Evolutionary conservation across 306 rosid species (phyloP).

Genomic region (Myrica gale): DNA sequence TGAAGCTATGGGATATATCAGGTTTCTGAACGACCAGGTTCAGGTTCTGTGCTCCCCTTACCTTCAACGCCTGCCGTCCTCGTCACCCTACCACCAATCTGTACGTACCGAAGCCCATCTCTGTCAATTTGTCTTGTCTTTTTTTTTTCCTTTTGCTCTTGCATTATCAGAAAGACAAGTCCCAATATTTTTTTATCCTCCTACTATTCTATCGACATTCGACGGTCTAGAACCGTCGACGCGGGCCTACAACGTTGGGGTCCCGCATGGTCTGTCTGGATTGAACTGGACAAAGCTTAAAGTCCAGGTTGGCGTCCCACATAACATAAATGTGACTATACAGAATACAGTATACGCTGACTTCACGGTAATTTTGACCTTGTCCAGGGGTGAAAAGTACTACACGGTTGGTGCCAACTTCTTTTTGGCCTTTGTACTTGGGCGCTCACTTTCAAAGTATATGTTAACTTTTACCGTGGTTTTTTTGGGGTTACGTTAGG

Average conservation of each 20-base stretch:
- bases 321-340: neutral
- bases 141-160: neutral
- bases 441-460: no score
- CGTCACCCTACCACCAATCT: slow-evolving; percentile 14
- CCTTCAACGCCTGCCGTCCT: slow-evolving; percentile 49
- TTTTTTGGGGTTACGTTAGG: slow-evolving; percentile 34
- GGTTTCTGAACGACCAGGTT: slow-evolving; percentile 85
- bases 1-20: slow-evolving; percentile 90
- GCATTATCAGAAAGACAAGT: neutral
- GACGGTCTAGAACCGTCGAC: neutral
- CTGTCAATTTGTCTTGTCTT: slow-evolving; percentile 12
- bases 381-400: neutral
- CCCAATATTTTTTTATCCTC: no score
- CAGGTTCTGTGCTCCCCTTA: slow-evolving; percentile 85
- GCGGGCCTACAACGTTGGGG: neutral
- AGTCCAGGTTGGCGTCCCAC: neutral
- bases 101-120: slow-evolving; percentile 38
- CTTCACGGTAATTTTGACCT: neutral
- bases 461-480: neutral
- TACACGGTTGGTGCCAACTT: neutral
- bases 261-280: neutral
- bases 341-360: neutral
- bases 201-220: neutral
- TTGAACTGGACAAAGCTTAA: neutral
- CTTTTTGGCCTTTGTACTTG: no score